A percentile compares a stretch with the other conserved stretches of the same genome.
Evolutionary conservation across 2,329 filamentous ascomycete species (phyloP).

Genomic region (Ambrosiella xylebori): DNA sequence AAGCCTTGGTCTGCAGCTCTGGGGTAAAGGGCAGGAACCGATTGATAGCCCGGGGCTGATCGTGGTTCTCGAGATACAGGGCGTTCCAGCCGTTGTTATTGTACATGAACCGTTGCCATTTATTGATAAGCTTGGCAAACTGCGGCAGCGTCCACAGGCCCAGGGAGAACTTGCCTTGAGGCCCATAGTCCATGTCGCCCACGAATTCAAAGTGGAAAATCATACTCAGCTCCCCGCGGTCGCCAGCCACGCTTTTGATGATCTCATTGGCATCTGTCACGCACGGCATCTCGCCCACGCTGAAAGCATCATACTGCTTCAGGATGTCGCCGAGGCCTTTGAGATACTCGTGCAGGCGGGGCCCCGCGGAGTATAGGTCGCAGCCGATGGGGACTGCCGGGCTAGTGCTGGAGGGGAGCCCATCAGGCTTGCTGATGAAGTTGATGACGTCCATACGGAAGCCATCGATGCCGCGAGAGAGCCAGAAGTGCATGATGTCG

Average conservation of each 20-base stretch:
- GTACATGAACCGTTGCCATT: constrained; percentile 44
- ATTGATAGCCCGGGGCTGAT: constrained; percentile 43
- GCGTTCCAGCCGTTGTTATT: constrained; percentile 46
- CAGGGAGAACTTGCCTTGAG: constrained; percentile 26
- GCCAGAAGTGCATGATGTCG: constrained; percentile 56
- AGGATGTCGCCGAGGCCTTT: constrained; percentile 28
- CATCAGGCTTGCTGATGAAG: constrained; percentile 44
- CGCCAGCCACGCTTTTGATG: constrained; percentile 33
- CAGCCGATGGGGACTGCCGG: constrained; percentile 18
- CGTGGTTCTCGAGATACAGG: constrained; percentile 49
- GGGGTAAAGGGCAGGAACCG: constrained; percentile 35
- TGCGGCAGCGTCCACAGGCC: constrained; percentile 30
- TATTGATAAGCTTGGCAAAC: constrained; percentile 34
- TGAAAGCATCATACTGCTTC: constrained; percentile 31
- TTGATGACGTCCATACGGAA: constrained; percentile 54
- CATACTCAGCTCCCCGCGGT: constrained; percentile 48
- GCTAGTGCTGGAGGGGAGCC: constrained; percentile 30
- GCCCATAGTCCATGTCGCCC: constrained; percentile 32
- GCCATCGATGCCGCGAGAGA: constrained; percentile 47
- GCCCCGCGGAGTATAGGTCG: constrained; percentile 37
- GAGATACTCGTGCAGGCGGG: constrained; percentile 29
- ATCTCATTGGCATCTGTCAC: constrained; percentile 26
- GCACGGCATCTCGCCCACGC: constrained; percentile 34
- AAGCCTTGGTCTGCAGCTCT: constrained; percentile 30
- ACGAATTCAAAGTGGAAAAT: constrained; percentile 52